Evolutionary conservation across 352 stramenopile species (phyloP).

Genomic region (Globisporangium paddicum): DNA sequence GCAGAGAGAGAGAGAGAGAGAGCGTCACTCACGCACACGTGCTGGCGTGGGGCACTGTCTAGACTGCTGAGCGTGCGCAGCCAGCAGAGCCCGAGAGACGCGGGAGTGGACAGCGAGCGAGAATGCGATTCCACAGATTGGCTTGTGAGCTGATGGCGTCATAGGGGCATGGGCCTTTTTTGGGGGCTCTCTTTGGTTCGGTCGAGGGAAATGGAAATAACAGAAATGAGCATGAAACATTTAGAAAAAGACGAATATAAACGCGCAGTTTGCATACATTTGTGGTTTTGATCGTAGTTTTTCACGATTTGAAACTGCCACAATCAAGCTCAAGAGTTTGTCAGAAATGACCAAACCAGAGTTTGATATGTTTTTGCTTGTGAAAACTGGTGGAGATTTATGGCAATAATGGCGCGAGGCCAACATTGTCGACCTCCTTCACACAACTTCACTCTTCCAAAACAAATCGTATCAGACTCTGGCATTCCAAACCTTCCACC

Average conservation of each 20-base stretch:
- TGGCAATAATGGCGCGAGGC: neutral
- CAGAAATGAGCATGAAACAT: neutral
- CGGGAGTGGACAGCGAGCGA: too few species aligned
- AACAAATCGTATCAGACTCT: neutral
- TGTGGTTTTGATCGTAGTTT: neutral
- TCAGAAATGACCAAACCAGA: neutral
- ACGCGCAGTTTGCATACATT: neutral
- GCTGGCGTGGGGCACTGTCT: too few species aligned
- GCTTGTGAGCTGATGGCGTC: too few species aligned
- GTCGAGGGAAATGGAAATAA: neutral
- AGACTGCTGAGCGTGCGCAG: too few species aligned
- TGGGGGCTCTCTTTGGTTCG: neutral
- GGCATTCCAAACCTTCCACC: neutral
- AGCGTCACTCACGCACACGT: too few species aligned
- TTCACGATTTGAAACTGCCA: neutral
- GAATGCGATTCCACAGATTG: too few species aligned
- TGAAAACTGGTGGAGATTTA: neutral
- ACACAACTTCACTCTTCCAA: too few species aligned
- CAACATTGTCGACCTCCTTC: neutral
- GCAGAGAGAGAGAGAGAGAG: neutral
- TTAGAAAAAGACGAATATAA: neutral
- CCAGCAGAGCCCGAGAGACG: too few species aligned
- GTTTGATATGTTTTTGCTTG: neutral
- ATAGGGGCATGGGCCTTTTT: too few species aligned
- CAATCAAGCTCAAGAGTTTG: neutral